phyloP scores from a whole-genome alignment of 2,329 filamentous ascomycete species.

The Magnaporthiopsis rhizophila region DNA sequence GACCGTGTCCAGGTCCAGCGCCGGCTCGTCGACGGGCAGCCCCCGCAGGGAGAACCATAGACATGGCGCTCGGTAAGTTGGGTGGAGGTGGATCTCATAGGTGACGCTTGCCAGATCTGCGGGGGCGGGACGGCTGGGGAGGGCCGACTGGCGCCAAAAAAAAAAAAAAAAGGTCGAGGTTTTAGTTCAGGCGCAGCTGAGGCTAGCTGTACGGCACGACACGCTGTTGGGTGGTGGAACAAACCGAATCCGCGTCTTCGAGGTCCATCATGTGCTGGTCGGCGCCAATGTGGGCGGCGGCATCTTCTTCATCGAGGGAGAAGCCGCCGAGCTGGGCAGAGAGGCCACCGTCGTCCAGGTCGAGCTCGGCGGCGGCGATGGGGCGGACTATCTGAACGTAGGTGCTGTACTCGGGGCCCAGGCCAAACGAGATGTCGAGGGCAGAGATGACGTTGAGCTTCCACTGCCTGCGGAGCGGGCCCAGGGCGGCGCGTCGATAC shows the following conservation, averaged over 20 bases:
- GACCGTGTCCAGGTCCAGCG: constrained; percentile 59
- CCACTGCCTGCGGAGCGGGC: constrained; percentile 44
- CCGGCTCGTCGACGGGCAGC: constrained; percentile 44
- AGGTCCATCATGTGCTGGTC: constrained; percentile 41
- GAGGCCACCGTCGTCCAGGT: constrained; percentile 35
- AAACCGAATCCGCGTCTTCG: constrained; percentile 45
- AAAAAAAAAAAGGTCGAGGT: no score
- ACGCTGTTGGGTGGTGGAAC: not conserved
- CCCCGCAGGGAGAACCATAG: constrained; percentile 65
- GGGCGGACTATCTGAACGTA: constrained; percentile 50
- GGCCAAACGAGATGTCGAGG: constrained; percentile 34
- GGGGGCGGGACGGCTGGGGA: constrained; percentile 23
- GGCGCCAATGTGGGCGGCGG: constrained; percentile 14
- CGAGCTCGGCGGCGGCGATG: constrained; percentile 29
- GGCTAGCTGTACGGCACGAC: not conserved
- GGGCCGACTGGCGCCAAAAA: constrained; percentile 27
- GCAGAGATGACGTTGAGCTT: constrained; percentile 45
- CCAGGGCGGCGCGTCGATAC: constrained; percentile 51
- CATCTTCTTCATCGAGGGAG: constrained; percentile 25
- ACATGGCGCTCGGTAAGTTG: constrained; percentile 66
- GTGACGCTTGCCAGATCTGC: constrained; percentile 42
- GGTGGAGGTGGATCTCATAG: constrained; percentile 69
- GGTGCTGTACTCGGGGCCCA: constrained; percentile 37
- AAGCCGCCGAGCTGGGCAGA: constrained; percentile 37
- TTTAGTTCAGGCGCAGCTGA: not conserved